Percentiles rank a stretch among this genome's conserved stretches.
Conservation (phyloP, 176 grass and related monocot species). For the Alopecurus myosuroides region DNA sequence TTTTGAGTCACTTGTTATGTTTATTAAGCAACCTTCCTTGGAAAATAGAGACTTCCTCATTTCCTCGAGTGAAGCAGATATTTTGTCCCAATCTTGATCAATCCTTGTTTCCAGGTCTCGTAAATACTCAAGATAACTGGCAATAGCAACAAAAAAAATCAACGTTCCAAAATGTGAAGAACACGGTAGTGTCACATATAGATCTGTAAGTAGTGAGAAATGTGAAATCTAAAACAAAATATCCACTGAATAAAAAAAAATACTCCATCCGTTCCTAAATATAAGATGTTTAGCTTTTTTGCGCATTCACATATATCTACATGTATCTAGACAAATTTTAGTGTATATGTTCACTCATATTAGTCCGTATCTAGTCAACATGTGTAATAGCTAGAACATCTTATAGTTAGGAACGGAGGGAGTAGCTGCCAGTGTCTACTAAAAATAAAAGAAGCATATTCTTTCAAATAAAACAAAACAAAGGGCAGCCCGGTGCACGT, state of each 20-base stretch:
- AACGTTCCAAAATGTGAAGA: constrained; percentile 9
- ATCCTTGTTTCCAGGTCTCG: constrained; percentile 79
- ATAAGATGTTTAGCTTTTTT: too few relatives aligned
- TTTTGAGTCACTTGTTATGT: constrained; percentile 76
- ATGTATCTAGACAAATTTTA: too few relatives aligned
- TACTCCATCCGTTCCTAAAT: too few relatives aligned
- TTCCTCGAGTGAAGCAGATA: constrained; percentile 83
- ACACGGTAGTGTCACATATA: neutral
- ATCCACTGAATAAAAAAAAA: neutral
- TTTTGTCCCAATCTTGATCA: constrained; percentile 95
- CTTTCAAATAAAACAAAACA: neutral
- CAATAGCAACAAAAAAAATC: constrained; percentile 34
- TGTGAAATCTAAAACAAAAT: neutral
- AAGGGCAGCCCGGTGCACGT: too few relatives aligned
- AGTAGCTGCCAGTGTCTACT: neutral
- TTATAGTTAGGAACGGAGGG: too few relatives aligned
- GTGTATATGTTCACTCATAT: too few relatives aligned
- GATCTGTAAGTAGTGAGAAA: neutral
- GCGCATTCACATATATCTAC: too few relatives aligned
- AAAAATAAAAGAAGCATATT: neutral
- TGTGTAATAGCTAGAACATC: too few relatives aligned
- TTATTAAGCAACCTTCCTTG: constrained; percentile 78
- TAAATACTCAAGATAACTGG: constrained; percentile 92
- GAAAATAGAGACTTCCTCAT: constrained; percentile 77
- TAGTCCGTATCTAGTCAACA: too few relatives aligned